Evolutionary conservation across 2,329 filamentous ascomycete species (phyloP), one percentile per base, ranked within the genome.

Genomic region (Beauveria pseudobassiana): DNA sequence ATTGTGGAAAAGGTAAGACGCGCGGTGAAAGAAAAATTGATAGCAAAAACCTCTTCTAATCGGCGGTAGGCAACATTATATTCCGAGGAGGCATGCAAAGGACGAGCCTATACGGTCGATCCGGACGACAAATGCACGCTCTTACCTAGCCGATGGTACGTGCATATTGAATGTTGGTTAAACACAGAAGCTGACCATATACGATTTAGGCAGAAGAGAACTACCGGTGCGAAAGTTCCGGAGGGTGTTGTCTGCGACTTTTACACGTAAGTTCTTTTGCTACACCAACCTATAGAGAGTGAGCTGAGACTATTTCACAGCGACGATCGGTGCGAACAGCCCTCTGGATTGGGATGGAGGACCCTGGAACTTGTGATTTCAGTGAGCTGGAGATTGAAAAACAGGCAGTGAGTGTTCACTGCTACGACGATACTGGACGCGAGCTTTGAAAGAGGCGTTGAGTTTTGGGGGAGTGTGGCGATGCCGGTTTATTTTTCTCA

Each of bases 251-350:
- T 52, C 6, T 52, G 50, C 30, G 30, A 52, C n/a, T 52, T 52
- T 4, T 52, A 52, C 4, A 18, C 1, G 50, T 40, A 24, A 52
- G 50, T 24, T 22, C 5, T 38, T 10, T 10, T 2, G 28, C 18
- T 6, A 20, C 30, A 20, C 9, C 40, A 3, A 22, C 6, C 22
- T 16, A 22, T 38, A 6, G n/a, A 52, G 3, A 14, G 8, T 20
- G 28, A 24, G 20, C 28, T 52, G 12, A 52, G n/a, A 74, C 3
- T 80, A 77, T 63, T 83, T 0, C 24, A 10, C 50, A 52, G 50
- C n/a, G 50, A 52, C 30, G 4, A 22, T 1, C 16, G n/a, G 0
- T 52, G 50, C 12, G n/a, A 40, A 52, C 20, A 26, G 14, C 51
- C 51, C 51, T 54, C 14, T 54, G 20, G 51, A 54, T 54, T 54